Conservation (phyloP, 305 asterid genomes). For the Solanum aculeatissimum region DNA sequence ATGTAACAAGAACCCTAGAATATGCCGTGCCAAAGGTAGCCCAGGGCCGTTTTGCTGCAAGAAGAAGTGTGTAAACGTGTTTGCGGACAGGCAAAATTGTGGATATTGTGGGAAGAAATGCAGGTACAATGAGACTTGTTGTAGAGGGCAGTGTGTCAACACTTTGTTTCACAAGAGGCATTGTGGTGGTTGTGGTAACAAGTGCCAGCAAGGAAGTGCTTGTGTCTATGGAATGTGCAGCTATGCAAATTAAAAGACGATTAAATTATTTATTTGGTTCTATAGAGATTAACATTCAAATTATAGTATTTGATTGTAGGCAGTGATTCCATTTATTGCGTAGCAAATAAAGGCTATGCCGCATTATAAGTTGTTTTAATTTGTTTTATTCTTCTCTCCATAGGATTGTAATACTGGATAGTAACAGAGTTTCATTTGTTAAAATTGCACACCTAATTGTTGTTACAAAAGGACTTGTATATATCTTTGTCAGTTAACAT, state of each 20-base stretch:
- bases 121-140: slow-evolving; percentile 11
- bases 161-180: slow-evolving; percentile 6
- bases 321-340: neutral
- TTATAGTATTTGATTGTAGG: neutral
- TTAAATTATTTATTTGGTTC: neutral
- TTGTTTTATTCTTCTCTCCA: neutral
- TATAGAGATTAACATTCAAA: neutral
- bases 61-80: slow-evolving; percentile 19
- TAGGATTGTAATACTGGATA: too few species aligned
- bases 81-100: slow-evolving; percentile 6
- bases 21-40: slow-evolving; percentile 7
- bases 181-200: slow-evolving; percentile 14
- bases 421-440: neutral
- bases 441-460: neutral
- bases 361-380: neutral
- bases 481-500: neutral
- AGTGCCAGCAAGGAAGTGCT: slow-evolving; percentile 15
- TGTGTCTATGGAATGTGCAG: slow-evolving; percentile 26
- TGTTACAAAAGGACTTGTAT: neutral
- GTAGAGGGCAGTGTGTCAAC: slow-evolving; percentile 18
- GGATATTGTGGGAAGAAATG: slow-evolving; percentile 14
- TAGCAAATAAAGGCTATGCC: neutral
- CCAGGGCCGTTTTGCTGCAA: slow-evolving; percentile 16
- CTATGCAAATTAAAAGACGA: slow-evolving; percentile 4
- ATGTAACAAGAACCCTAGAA: slow-evolving; percentile 18